Evolutionary conservation across 331 rosid species (phyloP).

Genomic region (Malus hybrid): DNA sequence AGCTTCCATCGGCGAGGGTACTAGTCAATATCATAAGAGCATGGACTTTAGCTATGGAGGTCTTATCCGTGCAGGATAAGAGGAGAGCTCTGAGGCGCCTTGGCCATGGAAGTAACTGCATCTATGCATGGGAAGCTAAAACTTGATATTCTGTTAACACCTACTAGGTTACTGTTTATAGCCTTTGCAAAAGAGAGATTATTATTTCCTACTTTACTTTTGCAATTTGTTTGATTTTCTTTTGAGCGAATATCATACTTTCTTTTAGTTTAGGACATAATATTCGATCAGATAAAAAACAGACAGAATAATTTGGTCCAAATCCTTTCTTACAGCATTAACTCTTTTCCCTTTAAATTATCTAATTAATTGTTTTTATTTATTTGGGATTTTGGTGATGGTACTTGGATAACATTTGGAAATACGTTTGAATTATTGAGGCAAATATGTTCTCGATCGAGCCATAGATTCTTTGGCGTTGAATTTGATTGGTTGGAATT

Average conservation of each 20-base stretch:
- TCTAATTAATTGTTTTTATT: too few relatives aligned
- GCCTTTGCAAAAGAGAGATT: neutral
- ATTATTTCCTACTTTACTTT: neutral
- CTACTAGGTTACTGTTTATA: neutral
- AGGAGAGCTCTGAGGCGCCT: constrained; percentile 27
- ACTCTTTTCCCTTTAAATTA: too few relatives aligned
- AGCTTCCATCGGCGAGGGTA: constrained; percentile 5
- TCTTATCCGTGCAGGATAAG: constrained; percentile 21
- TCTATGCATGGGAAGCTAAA: constrained; percentile 2
- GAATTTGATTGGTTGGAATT: too few relatives aligned
- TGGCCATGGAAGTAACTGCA: constrained; percentile 26
- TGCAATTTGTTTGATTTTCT: neutral
- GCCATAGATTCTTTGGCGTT: too few relatives aligned
- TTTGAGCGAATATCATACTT: neutral
- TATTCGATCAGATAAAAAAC: too few relatives aligned
- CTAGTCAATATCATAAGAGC: constrained; percentile 34
- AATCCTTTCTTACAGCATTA: too few relatives aligned
- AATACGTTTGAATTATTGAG: too few relatives aligned
- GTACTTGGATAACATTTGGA: too few relatives aligned
- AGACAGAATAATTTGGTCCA: too few relatives aligned
- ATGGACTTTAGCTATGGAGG: constrained; percentile 23
- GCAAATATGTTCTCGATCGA: too few relatives aligned
- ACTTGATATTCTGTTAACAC: neutral
- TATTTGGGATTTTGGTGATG: too few relatives aligned
- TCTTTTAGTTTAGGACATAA: too few relatives aligned